Base-by-base conservation (phyloP, 176 grass and related monocot genomes). In the Ensete ventricosum region DNA sequence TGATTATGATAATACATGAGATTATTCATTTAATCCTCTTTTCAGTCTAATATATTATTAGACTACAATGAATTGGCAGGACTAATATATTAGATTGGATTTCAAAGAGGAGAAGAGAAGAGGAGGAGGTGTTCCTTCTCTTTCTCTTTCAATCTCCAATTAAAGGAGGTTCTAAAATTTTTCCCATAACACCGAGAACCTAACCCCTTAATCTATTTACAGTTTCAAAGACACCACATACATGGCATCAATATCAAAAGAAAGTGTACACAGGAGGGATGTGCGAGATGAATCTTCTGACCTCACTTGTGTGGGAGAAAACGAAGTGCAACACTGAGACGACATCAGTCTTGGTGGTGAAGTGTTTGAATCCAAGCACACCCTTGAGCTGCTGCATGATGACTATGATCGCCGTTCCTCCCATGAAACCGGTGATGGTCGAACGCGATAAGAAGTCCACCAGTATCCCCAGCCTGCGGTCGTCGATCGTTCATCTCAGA, bases 321-420 rank as follows among this genome's bases (percentile, higher is more conserved):
- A 88, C 53, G 14, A 90, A 84, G 66, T 51, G 68, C 14, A 93
- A 9, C n/a, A 98, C 90, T 67, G 94, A 93, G 72, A 98, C 53
- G 49, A 98, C 0, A 75, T 98, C 90, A 1, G 94, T 98, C 77
- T 98, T 98, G 55, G 86, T 9, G 53, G 94, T 93, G 88, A 98
- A 93, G 69, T 98, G 86, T 16, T 81, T 82, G 84, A 98, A 67
- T 81, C 94, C 94, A 10, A 98, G 90, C 50, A 98, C 50, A 3
- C 94, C 94, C 78, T 98, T 98, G 80, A 98, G 74, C 81, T 98
- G 94, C 84, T 93, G 94, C 86, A 98, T 49, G 57, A 98, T 91
- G 80, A 98, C 92, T 75, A 98, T 93, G 27, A 64, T 85, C 12
- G 94, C 90, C 29, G 94, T 98, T 43, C 94, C 94, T 60, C 94